Evolutionary conservation across 2,329 filamentous ascomycete genomes (phyloP).

Genomic region (Beauveria bassiana): DNA sequence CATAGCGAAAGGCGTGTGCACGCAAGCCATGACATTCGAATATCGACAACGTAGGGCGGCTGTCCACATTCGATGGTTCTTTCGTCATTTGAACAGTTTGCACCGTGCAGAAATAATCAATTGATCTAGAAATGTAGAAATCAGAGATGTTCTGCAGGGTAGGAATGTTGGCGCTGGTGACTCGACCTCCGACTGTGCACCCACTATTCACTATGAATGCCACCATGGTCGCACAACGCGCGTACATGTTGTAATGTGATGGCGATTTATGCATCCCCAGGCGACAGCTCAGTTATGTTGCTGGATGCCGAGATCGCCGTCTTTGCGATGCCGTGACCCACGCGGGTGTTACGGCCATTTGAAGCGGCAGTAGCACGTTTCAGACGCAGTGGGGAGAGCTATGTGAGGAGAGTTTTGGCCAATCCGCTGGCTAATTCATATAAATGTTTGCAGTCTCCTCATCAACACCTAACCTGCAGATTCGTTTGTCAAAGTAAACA

Average conservation of each 20-base stretch:
- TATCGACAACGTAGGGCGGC: no score
- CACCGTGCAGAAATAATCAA: no score
- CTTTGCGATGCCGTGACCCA: neutral
- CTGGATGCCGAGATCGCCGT: neutral
- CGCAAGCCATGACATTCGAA: no score
- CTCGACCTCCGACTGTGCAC: neutral
- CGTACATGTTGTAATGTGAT: neutral
- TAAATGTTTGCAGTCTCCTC: neutral
- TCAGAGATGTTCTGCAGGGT: neutral
- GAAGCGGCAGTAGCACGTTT: conserved; percentile 3
- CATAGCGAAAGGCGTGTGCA: no score
- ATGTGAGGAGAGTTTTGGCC: no score
- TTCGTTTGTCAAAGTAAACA: no score
- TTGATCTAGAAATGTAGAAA: no score
- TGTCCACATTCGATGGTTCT: no score
- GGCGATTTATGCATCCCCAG: neutral
- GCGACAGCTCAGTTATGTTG: neutral
- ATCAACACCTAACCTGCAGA: no score
- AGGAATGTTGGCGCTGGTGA: neutral
- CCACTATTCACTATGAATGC: neutral
- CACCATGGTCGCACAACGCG: neutral
- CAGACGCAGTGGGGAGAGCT: neutral
- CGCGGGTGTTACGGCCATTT: neutral
- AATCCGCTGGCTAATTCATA: neutral
- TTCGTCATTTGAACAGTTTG: no score